Evolutionary conservation across 768 basidiomycete genomes (phyloP).

Genomic region (Lactarius quietus): DNA sequence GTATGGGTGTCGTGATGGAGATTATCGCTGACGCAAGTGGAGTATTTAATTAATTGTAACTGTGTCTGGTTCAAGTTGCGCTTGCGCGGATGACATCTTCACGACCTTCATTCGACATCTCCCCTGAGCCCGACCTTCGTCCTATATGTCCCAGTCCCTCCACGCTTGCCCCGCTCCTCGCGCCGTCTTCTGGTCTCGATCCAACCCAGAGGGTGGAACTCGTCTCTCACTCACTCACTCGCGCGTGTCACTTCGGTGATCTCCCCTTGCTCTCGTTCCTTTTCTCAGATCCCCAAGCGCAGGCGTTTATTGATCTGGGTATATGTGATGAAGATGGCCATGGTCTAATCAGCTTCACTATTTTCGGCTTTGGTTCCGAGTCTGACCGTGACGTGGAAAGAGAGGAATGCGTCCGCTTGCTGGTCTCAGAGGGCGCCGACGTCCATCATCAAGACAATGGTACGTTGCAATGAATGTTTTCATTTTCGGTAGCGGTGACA

Average conservation of each 20-base stretch:
- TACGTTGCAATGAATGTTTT: slow-evolving; percentile 33
- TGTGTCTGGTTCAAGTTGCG: neutral
- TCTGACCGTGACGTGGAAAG: slow-evolving; percentile 82
- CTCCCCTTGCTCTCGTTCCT: slow-evolving; percentile 67
- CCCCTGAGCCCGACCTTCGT: slow-evolving; percentile 75
- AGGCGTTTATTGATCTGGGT: slow-evolving; percentile 61
- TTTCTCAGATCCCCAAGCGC: slow-evolving; percentile 63
- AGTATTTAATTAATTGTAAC: neutral
- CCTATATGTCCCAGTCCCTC: slow-evolving; percentile 70
- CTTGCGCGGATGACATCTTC: slow-evolving; percentile 34
- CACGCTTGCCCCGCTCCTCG: slow-evolving; percentile 60
- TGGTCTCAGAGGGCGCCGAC: slow-evolving; percentile 77
- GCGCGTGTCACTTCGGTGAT: slow-evolving; percentile 78
- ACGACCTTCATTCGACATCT: slow-evolving; percentile 47
- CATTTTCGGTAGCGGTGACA: neutral
- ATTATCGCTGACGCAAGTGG: neutral
- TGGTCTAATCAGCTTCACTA: slow-evolving; percentile 69
- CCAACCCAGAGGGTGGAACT: slow-evolving; percentile 66
- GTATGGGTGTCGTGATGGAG: slow-evolving; percentile 20
- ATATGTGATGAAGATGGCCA: slow-evolving; percentile 84
- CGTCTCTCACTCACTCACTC: slow-evolving; percentile 67
- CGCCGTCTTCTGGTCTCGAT: slow-evolving; percentile 62
- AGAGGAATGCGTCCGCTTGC: slow-evolving; percentile 82
- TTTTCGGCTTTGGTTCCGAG: slow-evolving; percentile 80
- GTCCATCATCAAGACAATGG: slow-evolving; percentile 58